phyloP scores from a whole-genome alignment of 306 rosid species.

The Leucaena leucocephala region DNA sequence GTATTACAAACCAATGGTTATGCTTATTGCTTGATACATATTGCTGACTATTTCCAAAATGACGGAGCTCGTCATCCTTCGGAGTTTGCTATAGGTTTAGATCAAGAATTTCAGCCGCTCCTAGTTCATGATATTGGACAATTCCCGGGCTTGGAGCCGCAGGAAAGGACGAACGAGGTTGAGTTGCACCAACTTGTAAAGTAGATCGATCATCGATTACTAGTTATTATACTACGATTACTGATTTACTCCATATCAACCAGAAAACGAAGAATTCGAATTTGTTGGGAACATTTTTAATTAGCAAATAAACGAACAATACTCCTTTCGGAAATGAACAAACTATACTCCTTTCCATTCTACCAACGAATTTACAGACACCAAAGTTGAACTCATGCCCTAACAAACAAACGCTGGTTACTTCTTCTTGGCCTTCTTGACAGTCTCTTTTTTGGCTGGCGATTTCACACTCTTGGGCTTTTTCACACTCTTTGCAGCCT shows the following conservation, averaged over 20 bases:
- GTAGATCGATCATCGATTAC: constrained; percentile 15
- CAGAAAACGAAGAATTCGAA: background rate
- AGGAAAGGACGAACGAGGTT: constrained; percentile 40
- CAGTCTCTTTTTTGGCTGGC: constrained; percentile 50
- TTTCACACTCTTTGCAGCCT: constrained; percentile 43
- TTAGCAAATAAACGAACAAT: background rate
- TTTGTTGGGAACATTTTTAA: background rate
- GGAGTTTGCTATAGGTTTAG: constrained; percentile 72
- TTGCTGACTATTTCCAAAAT: constrained; percentile 73
- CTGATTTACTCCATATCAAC: background rate
- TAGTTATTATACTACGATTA: background rate
- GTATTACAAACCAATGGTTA: background rate
- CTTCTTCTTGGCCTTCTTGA: constrained; percentile 51
- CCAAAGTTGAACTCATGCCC: background rate
- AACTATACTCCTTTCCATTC: background rate
- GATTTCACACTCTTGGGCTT: constrained; percentile 59
- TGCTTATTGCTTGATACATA: constrained; percentile 46
- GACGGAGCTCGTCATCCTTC: constrained; percentile 45
- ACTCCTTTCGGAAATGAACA: background rate
- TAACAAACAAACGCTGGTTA: background rate
- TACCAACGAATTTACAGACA: constrained; percentile 3
- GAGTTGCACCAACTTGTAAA: constrained; percentile 46
- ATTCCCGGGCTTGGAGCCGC: constrained; percentile 60
- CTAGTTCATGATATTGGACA: constrained; percentile 84
- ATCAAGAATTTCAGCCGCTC: constrained; percentile 62